Percentiles rank a stretch among this genome's conserved stretches.
Evolutionary conservation across 1,139 yeast species (phyloP).

Genomic region (Scheffersomyces quercinus): DNA sequence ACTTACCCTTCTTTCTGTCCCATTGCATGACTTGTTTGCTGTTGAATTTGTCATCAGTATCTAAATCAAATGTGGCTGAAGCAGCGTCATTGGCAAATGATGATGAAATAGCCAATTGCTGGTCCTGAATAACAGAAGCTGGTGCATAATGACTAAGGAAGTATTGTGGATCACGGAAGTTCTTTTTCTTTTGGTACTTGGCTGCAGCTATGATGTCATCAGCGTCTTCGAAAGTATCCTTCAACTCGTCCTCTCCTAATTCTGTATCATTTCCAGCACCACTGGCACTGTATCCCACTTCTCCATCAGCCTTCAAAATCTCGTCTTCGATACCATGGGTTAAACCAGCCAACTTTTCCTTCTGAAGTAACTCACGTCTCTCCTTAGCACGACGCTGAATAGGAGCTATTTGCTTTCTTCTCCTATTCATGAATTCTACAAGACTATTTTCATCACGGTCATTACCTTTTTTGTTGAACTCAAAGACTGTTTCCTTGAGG

Average conservation of each 20-base stretch:
- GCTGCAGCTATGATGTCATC: constrained; percentile 45
- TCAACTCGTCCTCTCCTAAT: constrained; percentile 42
- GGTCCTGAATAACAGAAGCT: constrained; percentile 74
- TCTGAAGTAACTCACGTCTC: constrained; percentile 64
- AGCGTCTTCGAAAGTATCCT: constrained; percentile 48
- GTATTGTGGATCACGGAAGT: constrained; percentile 77
- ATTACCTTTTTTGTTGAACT: constrained; percentile 59
- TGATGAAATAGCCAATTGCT: constrained; percentile 62
- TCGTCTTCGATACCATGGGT: constrained; percentile 75
- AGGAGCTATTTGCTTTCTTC: constrained; percentile 88
- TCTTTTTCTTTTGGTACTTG: constrained; percentile 36
- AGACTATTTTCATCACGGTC: constrained; percentile 62
- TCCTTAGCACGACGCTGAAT: constrained; percentile 78
- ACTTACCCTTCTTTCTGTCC: constrained; percentile 94
- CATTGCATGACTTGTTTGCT: constrained; percentile 79
- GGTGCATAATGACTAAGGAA: constrained; percentile 93
- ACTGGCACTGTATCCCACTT: constrained; percentile 54
- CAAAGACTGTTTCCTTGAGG: constrained; percentile 90
- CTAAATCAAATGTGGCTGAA: constrained; percentile 81
- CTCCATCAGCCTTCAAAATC: constrained; percentile 53
- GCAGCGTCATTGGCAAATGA: constrained; percentile 85
- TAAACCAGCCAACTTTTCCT: constrained; percentile 76
- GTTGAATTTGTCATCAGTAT: constrained; percentile 69
- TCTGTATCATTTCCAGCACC: constrained; percentile 15
- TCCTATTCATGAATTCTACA: constrained; percentile 78